Evolutionary conservation across 306 rosid genomes (phyloP).

Genomic region (Cotoneaster glaucophyllus): DNA sequence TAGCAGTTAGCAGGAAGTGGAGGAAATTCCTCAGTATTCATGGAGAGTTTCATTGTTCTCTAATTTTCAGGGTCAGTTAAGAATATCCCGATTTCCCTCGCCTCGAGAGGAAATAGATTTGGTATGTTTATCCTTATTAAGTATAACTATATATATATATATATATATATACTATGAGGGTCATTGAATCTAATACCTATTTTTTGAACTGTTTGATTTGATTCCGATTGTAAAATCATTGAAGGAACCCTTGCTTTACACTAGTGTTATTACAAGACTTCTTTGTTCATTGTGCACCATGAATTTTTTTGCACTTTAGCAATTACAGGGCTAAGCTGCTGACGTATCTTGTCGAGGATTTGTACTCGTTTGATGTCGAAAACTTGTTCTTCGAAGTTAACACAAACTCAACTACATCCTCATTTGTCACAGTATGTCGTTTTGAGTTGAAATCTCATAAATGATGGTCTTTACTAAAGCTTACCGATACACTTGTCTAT

Average conservation of each 20-base stretch:
- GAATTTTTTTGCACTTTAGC: neutral
- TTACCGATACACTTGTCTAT: too few species aligned
- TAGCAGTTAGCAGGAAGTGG: slow-evolving; percentile 54
- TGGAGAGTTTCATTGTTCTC: slow-evolving; percentile 43
- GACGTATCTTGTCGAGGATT: neutral
- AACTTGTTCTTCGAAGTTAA: neutral
- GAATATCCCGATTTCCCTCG: slow-evolving; percentile 39
- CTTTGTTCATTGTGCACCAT: neutral
- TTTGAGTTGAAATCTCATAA: too few species aligned
- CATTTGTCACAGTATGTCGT: fast-evolving
- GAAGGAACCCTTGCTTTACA: slow-evolving; percentile 9
- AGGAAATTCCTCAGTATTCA: slow-evolving; percentile 30
- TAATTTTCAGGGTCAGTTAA: slow-evolving; percentile 41
- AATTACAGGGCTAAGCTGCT: neutral
- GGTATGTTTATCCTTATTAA: slow-evolving; percentile 37
- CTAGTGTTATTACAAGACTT: slow-evolving; percentile 7
- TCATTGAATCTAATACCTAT: slow-evolving; percentile 43
- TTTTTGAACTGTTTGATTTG: slow-evolving; percentile 39
- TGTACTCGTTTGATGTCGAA: neutral
- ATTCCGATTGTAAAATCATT: slow-evolving; percentile 50
- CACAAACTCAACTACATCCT: neutral
- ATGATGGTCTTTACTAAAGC: too few species aligned
- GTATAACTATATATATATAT: slow-evolving; percentile 16
- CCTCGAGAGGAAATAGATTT: slow-evolving; percentile 42
- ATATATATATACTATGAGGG: slow-evolving; percentile 26